Conservation (phyloP, 495 filamentous ascomycete genomes). For the Penicillium macrosclerotiorum region DNA sequence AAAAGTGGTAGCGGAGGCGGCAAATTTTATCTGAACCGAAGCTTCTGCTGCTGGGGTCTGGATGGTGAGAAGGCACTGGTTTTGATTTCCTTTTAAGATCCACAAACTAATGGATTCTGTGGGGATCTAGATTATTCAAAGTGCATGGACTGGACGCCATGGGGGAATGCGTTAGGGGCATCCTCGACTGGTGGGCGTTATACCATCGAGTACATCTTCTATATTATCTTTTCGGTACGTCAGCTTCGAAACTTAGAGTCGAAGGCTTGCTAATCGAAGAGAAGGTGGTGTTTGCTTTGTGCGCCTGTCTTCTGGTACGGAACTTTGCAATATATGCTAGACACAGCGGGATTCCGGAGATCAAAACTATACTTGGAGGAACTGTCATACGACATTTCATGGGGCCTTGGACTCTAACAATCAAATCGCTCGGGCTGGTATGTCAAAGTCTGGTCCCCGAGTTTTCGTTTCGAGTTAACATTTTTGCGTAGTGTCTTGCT, state of each 20-base stretch:
- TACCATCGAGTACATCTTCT: slow-evolving; percentile 83
- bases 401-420: slow-evolving; percentile 87
- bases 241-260: neutral
- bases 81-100: neutral
- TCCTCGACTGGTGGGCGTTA: slow-evolving; percentile 65
- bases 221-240: slow-evolving; percentile 71
- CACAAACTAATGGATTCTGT: slow-evolving; percentile 1
- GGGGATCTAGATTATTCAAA: slow-evolving; percentile 55
- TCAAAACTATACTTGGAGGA: slow-evolving; percentile 93
- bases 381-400: slow-evolving; percentile 92
- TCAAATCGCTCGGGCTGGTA: slow-evolving; percentile 90
- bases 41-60: slow-evolving; percentile 91
- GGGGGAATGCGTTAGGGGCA: slow-evolving; percentile 71
- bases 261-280: slow-evolving; percentile 12
- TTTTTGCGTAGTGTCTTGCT: slow-evolving; percentile 62
- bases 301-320: slow-evolving; percentile 76
- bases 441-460: no score
- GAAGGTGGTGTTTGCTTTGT: slow-evolving; percentile 76
- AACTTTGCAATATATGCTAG: slow-evolving; percentile 85
- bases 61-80: slow-evolving; percentile 51
- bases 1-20: slow-evolving; percentile 69
- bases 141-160: slow-evolving; percentile 82
- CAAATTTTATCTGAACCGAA: slow-evolving; percentile 83
- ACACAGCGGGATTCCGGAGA: slow-evolving; percentile 96
- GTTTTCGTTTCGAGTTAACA: no score